Base-by-base conservation (phyloP, 352 stramenopile species). In the Globisporangium viniferum region DNA sequence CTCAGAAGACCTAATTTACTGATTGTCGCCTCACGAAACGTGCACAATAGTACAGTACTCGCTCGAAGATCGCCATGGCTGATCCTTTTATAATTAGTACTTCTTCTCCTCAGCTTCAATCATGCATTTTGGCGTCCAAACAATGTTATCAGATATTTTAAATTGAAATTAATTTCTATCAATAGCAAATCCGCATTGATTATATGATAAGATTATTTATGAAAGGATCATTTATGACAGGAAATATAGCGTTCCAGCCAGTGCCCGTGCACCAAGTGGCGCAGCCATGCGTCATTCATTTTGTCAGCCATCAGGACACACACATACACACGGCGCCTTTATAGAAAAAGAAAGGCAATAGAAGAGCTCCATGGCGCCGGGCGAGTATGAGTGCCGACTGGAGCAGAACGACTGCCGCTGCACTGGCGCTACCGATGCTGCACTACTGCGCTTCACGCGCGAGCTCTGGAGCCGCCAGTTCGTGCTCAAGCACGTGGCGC, bases 391-490 rank as follows among this genome's bases (percentile, higher is more conserved):
- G 39, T 68, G 62, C 15, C 46, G 67, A 31, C 56, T 85, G n/a
- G 55, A 57, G 29, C 59, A 56, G 24, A 41, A 57, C 49, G 62
- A 69, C 57, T 66, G 70, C 18, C 66, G 67, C 35, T 31, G 60
- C 39, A 12, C 39, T 22, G 41, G 15, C 20, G 41, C 15, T 9
- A 6, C 3, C 4, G 41, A 6, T 8, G 18, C 44, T 24, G 44
- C 29, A 1, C 15, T 22, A 3, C 59, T 84, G 27, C 62, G 41
- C 24, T 76, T 82, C 56, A 71, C 71, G 18, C 70, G 71, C 44
- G 77, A 85, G 65, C 71, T 85, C n/a, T 79, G 80, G 46, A 76
- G 73, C 63, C 75, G 73, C 36, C 63, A 81, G 61, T 76, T 78
- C 22, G 77, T 85, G n/a, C 62, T 85, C 55, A 69, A 75, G 68